Base-by-base conservation (phyloP, 75 land plant genomes). In the Picea glauca region DNA sequence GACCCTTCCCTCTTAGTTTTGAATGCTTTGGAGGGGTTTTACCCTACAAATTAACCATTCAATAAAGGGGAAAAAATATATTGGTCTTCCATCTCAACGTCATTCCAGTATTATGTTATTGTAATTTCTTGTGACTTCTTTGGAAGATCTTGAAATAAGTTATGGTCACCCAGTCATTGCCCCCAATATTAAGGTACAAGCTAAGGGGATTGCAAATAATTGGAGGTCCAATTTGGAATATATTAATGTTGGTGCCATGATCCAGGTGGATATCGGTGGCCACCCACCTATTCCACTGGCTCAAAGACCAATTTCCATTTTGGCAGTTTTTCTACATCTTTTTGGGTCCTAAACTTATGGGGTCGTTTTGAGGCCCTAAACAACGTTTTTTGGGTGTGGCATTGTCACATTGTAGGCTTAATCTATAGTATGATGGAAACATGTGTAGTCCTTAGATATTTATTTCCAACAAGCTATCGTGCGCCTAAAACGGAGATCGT, bases 1-100 rank as follows among this genome's bases (percentile, higher is more conserved):
- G 91, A 91, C 67, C 93, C 93, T 76, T 85, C 91, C 30, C 86
- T 84, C 32, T 82, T 93, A 80, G 93, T 93, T 82, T 81, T 93
- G 86, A 83, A 83, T 59, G 85, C 90, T 35, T 74, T 93, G 78
- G 88, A 93, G 66, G 91, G 93, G 40, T 93, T 89, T 75, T 89
- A 83, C 85, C 85, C 81, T 74, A 66, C 78, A 70, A 84, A 84
- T 74, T 35, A 84, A 57, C 73, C 80, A 13, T 57, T 62, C 76
- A 78, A 75, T 23, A 58, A 62, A 57, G 81, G 74, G 66, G 46
- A 85, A 60, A 56, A 87, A 60, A 77, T 83, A 90, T 58, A 59
- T 78, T 68, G 88, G 88, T 79, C 86, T 86, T 68, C 73, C 75
- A 83, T 87, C 89, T 77, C 80, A 84, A 72, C 89, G 95, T 58